Conservation (phyloP, 1,139 yeast species). For the Candida buenavistaensis region DNA sequence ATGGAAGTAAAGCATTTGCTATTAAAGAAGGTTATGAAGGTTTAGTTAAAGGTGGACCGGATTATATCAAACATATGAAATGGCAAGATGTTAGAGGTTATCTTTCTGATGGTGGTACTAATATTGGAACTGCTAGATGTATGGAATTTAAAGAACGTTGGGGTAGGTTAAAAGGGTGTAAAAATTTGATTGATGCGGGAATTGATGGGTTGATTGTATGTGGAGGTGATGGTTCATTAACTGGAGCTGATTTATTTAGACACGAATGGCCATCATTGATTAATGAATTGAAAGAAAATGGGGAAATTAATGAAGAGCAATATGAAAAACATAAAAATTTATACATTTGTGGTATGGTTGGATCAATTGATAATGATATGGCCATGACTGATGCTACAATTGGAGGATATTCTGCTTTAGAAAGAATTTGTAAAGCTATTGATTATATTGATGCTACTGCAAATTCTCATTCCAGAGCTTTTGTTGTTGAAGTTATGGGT, state of each 20-base stretch:
- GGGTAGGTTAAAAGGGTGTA: slow-evolving; percentile 69
- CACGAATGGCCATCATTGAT: slow-evolving; percentile 78
- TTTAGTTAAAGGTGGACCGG: slow-evolving; percentile 63
- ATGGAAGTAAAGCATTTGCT: slow-evolving; percentile 72
- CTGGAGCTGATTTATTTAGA: slow-evolving; percentile 81
- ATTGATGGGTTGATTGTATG: slow-evolving; percentile 79
- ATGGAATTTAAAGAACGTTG: slow-evolving; percentile 64
- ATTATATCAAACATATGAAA: slow-evolving; percentile 60
- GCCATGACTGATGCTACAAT: slow-evolving; percentile 79
- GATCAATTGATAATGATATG: slow-evolving; percentile 85
- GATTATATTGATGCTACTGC: slow-evolving; percentile 87
- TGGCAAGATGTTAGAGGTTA: slow-evolving; percentile 81
- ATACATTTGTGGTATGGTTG: slow-evolving; percentile 77
- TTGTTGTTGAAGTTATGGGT: slow-evolving; percentile 88
- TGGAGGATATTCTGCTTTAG: slow-evolving; percentile 78
- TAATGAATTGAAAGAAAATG: slow-evolving; percentile 53
- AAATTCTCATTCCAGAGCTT: slow-evolving; percentile 78
- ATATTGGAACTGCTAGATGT: slow-evolving; percentile 80
- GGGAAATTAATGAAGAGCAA: slow-evolving; percentile 51
- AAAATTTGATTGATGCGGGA: slow-evolving; percentile 67
- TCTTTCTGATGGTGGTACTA: slow-evolving; percentile 76
- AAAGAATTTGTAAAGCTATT: slow-evolving; percentile 73
- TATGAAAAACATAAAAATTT: slow-evolving; percentile 54
- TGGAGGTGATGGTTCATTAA: slow-evolving; percentile 85
- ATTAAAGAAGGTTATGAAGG: slow-evolving; percentile 81